Evolutionary conservation across 2,329 filamentous ascomycete genomes (phyloP).

Genomic region (Albifimbria verrucaria): DNA sequence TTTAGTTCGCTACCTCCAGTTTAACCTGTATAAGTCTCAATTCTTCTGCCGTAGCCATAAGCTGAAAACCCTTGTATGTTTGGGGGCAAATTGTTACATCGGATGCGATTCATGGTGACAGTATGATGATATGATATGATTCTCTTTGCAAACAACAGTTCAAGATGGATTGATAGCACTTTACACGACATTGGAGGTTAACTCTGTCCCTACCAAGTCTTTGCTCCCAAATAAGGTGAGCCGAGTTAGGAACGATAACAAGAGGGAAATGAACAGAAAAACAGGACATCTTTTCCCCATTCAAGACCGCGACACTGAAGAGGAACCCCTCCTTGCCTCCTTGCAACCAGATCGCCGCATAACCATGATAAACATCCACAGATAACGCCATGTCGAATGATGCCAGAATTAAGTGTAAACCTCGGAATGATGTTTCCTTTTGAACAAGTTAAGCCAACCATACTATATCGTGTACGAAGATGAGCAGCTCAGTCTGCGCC

Average conservation of each 20-base stretch:
- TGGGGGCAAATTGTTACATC: too few species aligned
- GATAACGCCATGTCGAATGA: conserved; percentile 37
- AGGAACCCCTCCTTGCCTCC: conserved; percentile 17
- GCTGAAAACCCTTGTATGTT: too few species aligned
- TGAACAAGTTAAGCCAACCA: not conserved
- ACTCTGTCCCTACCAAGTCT: conserved; percentile 7
- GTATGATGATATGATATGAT: conserved; percentile 22
- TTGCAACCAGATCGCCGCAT: conserved; percentile 33
- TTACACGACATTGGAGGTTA: conserved; percentile 12
- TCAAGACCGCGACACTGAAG: conserved; percentile 24
- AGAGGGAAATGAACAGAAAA: conserved; percentile 12
- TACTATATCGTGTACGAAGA: not conserved
- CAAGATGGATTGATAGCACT: conserved; percentile 21
- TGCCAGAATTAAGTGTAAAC: conserved; percentile 35
- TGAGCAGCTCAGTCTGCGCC: conserved; percentile 46
- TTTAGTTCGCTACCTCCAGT: too few species aligned
- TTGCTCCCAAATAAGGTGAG: conserved; percentile 5
- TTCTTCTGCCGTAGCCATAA: too few species aligned
- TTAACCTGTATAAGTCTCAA: too few species aligned
- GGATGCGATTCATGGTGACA: not conserved
- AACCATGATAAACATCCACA: conserved; percentile 37
- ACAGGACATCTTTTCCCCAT: conserved; percentile 27
- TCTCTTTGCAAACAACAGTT: conserved; percentile 23
- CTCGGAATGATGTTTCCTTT: conserved; percentile 4
- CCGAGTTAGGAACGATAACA: conserved; percentile 8